A percentile compares a stretch with the other conserved stretches of the same genome.
Evolutionary conservation across 257 asterid genomes (phyloP).

Genomic region (Eucommia ulmoides): DNA sequence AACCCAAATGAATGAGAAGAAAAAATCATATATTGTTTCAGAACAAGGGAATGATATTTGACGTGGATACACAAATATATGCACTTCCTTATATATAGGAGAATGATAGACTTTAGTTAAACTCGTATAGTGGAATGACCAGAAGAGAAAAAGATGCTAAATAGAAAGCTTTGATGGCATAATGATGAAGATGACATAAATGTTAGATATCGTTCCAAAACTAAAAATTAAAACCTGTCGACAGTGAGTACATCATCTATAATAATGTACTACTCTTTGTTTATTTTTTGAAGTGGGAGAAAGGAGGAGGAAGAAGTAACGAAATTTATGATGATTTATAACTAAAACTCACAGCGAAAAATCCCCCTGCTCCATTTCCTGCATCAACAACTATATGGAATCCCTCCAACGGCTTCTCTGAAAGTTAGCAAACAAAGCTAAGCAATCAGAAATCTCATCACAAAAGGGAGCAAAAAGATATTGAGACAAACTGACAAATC

Average conservation of each 20-base stretch:
- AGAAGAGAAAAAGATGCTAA: neutral
- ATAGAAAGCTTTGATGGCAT: neutral
- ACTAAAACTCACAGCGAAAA: slow-evolving; percentile 70
- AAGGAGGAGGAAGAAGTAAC: too few species aligned
- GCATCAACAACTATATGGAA: slow-evolving; percentile 98
- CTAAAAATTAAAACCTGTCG: too few species aligned
- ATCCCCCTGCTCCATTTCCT: slow-evolving; percentile 99
- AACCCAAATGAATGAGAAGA: neutral
- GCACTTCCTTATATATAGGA: neutral
- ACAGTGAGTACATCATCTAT: too few species aligned
- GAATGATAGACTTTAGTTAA: neutral
- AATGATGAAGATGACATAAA: neutral
- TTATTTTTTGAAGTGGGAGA: too few species aligned
- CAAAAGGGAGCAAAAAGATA: slow-evolving; percentile 1
- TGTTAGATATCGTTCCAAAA: too few species aligned
- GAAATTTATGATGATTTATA: neutral
- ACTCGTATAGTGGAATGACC: neutral
- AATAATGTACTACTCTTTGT: too few species aligned
- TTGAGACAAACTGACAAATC: neutral
- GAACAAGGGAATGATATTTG: neutral
- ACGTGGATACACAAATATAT: neutral
- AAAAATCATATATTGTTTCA: neutral
- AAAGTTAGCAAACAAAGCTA: slow-evolving; percentile 14
- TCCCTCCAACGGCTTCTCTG: slow-evolving; percentile 97
- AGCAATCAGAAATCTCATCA: slow-evolving; percentile 13